Evolutionary conservation across 2,329 filamentous ascomycete species (phyloP).

Genomic region (Knufia petricola): DNA sequence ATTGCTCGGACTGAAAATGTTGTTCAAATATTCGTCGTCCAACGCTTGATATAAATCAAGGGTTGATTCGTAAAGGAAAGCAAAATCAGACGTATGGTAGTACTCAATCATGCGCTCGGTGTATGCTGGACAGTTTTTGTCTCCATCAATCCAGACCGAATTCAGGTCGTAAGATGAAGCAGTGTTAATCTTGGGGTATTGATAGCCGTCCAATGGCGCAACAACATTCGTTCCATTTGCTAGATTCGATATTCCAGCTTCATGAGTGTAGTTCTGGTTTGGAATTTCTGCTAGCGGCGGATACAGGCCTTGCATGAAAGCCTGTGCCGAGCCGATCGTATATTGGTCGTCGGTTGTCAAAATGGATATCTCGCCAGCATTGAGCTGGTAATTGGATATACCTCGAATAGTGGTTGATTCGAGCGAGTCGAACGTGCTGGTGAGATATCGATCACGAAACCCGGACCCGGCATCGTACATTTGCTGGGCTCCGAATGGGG

Average conservation of each 20-base stretch:
- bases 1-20: conserved; percentile 26
- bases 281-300: conserved; percentile 37
- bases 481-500: conserved; percentile 47
- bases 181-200: conserved; percentile 45
- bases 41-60: conserved; percentile 40
- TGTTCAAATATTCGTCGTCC: conserved; percentile 35
- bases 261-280: conserved; percentile 24
- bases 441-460: conserved; percentile 46
- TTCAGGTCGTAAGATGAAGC: conserved; percentile 38
- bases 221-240: conserved; percentile 41
- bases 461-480: conserved; percentile 41
- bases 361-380: conserved; percentile 39
- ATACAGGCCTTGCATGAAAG: conserved; percentile 54
- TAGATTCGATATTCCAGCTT: conserved; percentile 25
- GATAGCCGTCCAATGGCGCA: conserved; percentile 47
- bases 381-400: conserved; percentile 36
- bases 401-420: conserved; percentile 33
- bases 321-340: conserved; percentile 45
- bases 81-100: conserved; percentile 32
- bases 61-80: conserved; percentile 29
- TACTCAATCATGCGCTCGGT: conserved; percentile 33
- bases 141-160: conserved; percentile 42
- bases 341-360: conserved; percentile 40
- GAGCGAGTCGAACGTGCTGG: conserved; percentile 17
- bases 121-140: conserved; percentile 35